Conservation (phyloP, 129 eudicot genomes). For the Daucus carota region DNA sequence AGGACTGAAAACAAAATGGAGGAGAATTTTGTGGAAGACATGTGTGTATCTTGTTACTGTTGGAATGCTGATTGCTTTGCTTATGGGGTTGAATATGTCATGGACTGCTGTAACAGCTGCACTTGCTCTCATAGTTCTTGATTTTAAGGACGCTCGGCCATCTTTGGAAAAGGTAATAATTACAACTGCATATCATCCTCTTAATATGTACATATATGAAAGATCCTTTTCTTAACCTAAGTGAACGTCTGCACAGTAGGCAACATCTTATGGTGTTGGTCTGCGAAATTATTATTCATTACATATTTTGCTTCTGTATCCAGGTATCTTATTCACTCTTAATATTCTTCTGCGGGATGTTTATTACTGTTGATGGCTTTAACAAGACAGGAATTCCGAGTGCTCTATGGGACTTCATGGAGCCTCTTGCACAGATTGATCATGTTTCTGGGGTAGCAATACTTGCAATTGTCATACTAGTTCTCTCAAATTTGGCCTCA, state of each 20-base stretch:
- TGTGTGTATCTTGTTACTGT: constrained; percentile 73
- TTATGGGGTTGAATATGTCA: constrained; percentile 74
- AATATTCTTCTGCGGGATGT: constrained; percentile 94
- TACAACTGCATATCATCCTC: neutral
- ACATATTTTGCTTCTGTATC: constrained; percentile 4
- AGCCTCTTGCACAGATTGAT: constrained; percentile 68
- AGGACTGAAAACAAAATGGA: constrained; percentile 44
- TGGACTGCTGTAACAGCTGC: constrained; percentile 98
- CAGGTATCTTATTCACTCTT: constrained; percentile 89
- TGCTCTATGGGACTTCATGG: constrained; percentile 73
- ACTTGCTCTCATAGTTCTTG: constrained; percentile 87
- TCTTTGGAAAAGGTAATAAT: constrained; percentile 63
- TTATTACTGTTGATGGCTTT: constrained; percentile 83
- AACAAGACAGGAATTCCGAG: constrained; percentile 88
- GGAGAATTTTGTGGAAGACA: constrained; percentile 51
- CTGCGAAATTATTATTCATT: neutral
- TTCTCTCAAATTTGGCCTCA: constrained; percentile 83
- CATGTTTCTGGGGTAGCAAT: constrained; percentile 46
- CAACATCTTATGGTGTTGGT: neutral
- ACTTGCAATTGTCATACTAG: constrained; percentile 60
- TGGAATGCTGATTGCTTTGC: constrained; percentile 77
- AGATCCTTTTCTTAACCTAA: neutral
- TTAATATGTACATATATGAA: neutral
- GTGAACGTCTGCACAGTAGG: neutral
- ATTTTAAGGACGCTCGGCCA: constrained; percentile 84